Percentiles rank a stretch among this genome's conserved stretches.
Evolutionary conservation across 192 early-diverging fungal species (phyloP).

Genomic region (Mortierella claussenii): DNA sequence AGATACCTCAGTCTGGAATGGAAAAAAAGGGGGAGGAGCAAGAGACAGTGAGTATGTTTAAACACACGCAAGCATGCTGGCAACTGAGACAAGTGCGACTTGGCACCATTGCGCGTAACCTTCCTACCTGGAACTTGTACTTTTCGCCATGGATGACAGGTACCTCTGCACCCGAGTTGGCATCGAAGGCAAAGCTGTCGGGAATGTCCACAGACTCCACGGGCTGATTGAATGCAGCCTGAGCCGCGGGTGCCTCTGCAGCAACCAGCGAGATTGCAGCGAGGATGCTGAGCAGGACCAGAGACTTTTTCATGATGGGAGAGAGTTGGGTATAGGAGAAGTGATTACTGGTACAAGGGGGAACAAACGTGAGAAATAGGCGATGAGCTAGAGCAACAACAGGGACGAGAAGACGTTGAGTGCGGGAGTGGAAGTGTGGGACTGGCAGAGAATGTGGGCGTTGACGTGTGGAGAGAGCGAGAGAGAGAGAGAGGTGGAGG

Average conservation of each 20-base stretch:
- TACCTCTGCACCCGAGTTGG: conserved; percentile 5
- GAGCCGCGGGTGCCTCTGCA: conserved; percentile 39
- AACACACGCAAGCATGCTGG: not conserved
- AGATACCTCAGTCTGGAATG: conserved; percentile 85
- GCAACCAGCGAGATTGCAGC: conserved; percentile 51
- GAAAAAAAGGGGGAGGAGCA: not conserved
- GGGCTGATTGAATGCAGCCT: conserved; percentile 38
- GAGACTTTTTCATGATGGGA: conserved; percentile 38
- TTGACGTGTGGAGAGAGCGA: not conserved
- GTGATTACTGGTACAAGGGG: conserved; percentile 3
- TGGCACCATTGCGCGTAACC: too few relatives aligned
- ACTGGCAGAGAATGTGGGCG: not conserved
- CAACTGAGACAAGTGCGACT: too few relatives aligned
- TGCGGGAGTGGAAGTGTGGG: too few relatives aligned
- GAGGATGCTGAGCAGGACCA: conserved; percentile 44
- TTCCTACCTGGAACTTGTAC: conserved; percentile 48
- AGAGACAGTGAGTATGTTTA: not conserved
- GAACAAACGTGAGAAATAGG: not conserved
- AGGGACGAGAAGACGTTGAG: too few relatives aligned
- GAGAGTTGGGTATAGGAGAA: not conserved
- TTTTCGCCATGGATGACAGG: conserved; percentile 40
- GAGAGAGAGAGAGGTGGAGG: not conserved
- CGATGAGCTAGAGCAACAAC: too few relatives aligned
- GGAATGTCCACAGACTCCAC: conserved; percentile 35
- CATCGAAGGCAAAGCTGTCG: conserved; percentile 48